Percentiles rank a stretch among this genome's conserved stretches.
phyloP scores from a whole-genome alignment of 2,329 filamentous ascomycete species.

The Exophiala xenobiotica region DNA sequence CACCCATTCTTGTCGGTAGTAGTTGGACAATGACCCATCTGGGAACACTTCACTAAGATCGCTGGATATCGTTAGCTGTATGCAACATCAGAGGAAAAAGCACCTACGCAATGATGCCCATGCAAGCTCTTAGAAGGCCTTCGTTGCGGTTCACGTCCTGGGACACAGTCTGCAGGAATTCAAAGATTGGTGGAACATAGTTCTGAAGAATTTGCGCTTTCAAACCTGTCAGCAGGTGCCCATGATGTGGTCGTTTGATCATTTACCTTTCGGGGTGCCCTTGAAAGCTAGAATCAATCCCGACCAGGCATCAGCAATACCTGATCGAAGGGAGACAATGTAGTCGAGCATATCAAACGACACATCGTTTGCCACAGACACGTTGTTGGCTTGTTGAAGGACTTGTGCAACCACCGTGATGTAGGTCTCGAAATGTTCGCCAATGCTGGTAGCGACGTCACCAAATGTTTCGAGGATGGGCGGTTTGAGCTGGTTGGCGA shows the following conservation, averaged over 20 bases:
- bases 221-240: constrained; percentile 23
- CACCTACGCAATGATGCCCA: constrained; percentile 93
- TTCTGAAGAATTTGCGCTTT: constrained; percentile 69
- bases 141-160: constrained; percentile 87
- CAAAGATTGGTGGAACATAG: constrained; percentile 82
- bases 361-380: constrained; percentile 74
- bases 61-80: constrained; percentile 54
- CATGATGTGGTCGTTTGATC: constrained; percentile 7
- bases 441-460: constrained; percentile 93
- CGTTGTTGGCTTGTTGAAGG: constrained; percentile 84
- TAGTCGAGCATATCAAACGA: constrained; percentile 97
- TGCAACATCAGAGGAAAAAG: constrained; percentile 3
- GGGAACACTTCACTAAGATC: constrained; percentile 94
- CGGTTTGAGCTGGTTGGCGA: constrained; percentile 96
- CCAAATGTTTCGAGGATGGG: constrained; percentile 97
- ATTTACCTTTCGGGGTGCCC: constrained; percentile 50
- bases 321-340: constrained; percentile 88
- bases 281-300: constrained; percentile 96
- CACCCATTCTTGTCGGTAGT: constrained; percentile 90
- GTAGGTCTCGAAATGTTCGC: constrained; percentile 88
- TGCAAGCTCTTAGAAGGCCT: constrained; percentile 84
- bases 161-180: constrained; percentile 76
- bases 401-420: constrained; percentile 89
- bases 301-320: constrained; percentile 99
- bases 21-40: constrained; percentile 77